Conservation (phyloP, 371 early-diverging fungal genomes). For the Mortierella sp. region DNA sequence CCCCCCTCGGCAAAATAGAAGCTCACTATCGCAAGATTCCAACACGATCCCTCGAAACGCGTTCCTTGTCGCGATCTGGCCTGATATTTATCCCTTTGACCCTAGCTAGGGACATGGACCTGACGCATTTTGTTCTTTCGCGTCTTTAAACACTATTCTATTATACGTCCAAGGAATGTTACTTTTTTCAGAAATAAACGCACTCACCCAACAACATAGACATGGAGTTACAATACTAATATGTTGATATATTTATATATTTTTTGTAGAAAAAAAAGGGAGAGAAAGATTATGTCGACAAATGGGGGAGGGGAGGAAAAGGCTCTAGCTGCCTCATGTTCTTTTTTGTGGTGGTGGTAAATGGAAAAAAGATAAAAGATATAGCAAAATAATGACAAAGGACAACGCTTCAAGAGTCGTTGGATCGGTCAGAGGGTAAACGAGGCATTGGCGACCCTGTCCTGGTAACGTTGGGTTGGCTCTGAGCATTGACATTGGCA, state of each 20-base stretch:
- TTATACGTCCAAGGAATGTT: neutral
- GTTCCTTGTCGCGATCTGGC: slow-evolving; percentile 43
- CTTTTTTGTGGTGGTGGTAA: neutral
- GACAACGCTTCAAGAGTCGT: slow-evolving; percentile 9
- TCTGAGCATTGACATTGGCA: neutral
- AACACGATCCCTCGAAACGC: neutral
- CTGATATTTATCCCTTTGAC: slow-evolving; percentile 7
- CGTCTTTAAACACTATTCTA: too few relatives aligned
- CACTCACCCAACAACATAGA: neutral
- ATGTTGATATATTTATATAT: neutral
- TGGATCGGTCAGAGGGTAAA: slow-evolving; percentile 6
- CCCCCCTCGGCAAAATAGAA: slow-evolving; percentile 5
- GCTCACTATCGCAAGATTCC: neutral
- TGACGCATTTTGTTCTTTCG: neutral
- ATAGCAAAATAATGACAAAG: neutral
- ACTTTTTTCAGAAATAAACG: neutral
- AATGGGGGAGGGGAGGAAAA: neutral
- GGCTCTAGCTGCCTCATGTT: slow-evolving; percentile 2
- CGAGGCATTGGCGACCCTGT: slow-evolving; percentile 3
- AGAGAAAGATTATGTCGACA: slow-evolving; percentile 6
- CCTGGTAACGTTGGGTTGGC: neutral
- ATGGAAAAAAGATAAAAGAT: neutral
- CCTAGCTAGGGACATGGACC: neutral
- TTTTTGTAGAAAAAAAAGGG: neutral
- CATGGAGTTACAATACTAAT: neutral